A percentile compares a stretch with the other conserved stretches of the same genome.
phyloP scores from a whole-genome alignment of 257 asterid genomes.

The Nicotiana benthamiana region DNA sequence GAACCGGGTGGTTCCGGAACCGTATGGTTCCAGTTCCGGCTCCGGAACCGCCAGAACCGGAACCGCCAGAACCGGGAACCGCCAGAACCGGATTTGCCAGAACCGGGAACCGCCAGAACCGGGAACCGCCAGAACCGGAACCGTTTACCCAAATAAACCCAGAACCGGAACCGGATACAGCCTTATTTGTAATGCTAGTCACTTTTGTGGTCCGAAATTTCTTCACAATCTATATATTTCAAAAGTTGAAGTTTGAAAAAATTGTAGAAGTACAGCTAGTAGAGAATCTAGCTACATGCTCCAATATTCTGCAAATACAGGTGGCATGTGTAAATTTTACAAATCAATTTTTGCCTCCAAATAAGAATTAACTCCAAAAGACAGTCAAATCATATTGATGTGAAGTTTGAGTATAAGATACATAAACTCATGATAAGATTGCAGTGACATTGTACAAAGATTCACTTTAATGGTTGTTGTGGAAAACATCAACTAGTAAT shows the following conservation, averaged over 20 bases:
- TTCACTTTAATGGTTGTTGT: not conserved
- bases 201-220: not conserved
- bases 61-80: too few species aligned
- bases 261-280: not conserved
- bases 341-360: not conserved
- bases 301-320: not conserved
- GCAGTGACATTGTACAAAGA: not conserved
- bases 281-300: not conserved
- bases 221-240: not conserved
- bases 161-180: too few species aligned
- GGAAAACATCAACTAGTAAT: not conserved
- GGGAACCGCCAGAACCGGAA: too few species aligned
- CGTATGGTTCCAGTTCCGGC: too few species aligned
- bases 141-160: too few species aligned
- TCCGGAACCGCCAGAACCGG: too few species aligned
- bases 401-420: not conserved
- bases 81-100: too few species aligned
- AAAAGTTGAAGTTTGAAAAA: not conserved
- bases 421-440: not conserved
- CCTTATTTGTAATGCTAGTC: too few species aligned
- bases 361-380: not conserved
- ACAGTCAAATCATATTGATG: not conserved
- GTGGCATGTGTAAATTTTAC: not conserved
- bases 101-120: too few species aligned
- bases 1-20: too few species aligned